phyloP scores from a whole-genome alignment of 73 alveolate species.

The Durusdinium trenchii region DNA sequence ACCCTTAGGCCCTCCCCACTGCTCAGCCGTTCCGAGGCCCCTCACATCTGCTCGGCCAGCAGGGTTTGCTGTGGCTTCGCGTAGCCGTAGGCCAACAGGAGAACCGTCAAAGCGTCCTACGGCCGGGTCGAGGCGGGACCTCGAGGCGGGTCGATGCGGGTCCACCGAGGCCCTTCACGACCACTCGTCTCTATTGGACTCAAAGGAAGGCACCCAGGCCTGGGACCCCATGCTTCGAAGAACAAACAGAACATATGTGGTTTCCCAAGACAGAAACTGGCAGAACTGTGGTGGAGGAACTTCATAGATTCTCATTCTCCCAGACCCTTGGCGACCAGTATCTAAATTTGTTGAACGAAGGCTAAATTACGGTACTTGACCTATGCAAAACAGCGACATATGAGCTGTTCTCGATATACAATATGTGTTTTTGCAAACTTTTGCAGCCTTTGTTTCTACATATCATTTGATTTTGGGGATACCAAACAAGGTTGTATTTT shows the following conservation, averaged over 20 bases:
- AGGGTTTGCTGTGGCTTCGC: slow-evolving; percentile 77
- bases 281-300: too few species aligned
- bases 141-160: not conserved
- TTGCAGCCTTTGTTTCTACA: not conserved
- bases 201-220: too few species aligned
- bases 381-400: not conserved
- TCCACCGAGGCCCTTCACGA: not conserved
- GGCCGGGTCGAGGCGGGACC: not conserved
- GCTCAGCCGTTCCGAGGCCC: not conserved
- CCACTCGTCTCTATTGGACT: too few species aligned
- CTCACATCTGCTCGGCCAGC: slow-evolving; percentile 75
- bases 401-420: too few species aligned
- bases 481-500: too few species aligned
- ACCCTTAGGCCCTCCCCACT: not conserved
- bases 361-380: too few species aligned
- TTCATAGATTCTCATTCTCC: too few species aligned
- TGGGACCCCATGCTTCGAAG: not conserved
- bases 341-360: too few species aligned
- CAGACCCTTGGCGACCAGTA: too few species aligned
- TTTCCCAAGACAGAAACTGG: not conserved
- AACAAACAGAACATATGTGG: not conserved
- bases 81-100: slow-evolving; percentile 78
- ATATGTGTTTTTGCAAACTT: not conserved
- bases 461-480: too few species aligned
- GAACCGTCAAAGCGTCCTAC: slow-evolving; percentile 80